Evolutionary conservation across 768 basidiomycete genomes (phyloP), one percentile per base, ranked within the genome.

Genomic region (Coprinopsis sp.): DNA sequence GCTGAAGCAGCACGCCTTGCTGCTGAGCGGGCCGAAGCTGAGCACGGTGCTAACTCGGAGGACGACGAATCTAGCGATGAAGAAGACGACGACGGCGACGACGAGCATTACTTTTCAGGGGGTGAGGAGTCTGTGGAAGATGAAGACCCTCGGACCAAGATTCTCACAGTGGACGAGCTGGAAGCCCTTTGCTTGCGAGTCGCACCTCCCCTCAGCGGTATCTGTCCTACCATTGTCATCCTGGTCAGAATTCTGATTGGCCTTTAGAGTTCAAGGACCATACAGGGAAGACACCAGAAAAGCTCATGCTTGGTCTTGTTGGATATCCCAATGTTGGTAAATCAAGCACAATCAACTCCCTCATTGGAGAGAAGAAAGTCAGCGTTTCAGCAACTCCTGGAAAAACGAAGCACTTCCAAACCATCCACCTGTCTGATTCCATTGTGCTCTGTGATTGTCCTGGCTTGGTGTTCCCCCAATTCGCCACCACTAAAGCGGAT

Each of bases 271-370:
- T 91, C 56, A 61, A 69, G 11, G 78, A 81, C 50, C 58, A 74
- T 0, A 71, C 70, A 14, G 79, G 82, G n/a, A 70, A 79, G 37
- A 61, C 70, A 7, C 79, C 84, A 1, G 62, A 70, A 21, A 91
- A 80, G 60, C 72, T 91, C 3, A 79, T 83, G 4, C 82, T 96
- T 30, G 92, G 92, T 25, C 79, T 99, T 12, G 96, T 99, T 33
- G 96, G 96, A 23, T 98, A 99, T 62, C 96, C 96, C 0, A 99
- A 99, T 59, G 95, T 97, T 19, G 96, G 96, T 13, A 99, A 99
- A 67, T 98, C 95, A 0, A 94, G 91, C 51, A 93, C 96, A 4
- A 94, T 99, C 58, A 99, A 99, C 62, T 88, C 95, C 5, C 76
- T 99, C 6, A 74, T 99, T 4, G 96, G 95, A 29, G 87, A 92